A percentile compares a stretch with the other conserved stretches of the same genome.
Conservation (phyloP, 495 filamentous ascomycete genomes). For the Penicillium longicatenatum region DNA sequence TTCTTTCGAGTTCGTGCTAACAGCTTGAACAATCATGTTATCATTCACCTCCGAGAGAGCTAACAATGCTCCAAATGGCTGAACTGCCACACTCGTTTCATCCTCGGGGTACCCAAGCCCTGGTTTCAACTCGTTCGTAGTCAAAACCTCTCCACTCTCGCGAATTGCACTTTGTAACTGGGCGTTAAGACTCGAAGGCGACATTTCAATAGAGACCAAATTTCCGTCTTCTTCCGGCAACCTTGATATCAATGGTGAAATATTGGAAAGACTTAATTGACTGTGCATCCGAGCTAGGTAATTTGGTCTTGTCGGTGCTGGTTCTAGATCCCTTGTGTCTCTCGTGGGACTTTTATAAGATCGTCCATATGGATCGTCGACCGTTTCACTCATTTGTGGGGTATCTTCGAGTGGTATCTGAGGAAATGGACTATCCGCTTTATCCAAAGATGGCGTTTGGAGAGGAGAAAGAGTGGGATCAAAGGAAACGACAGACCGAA, state of each 20-base stretch:
- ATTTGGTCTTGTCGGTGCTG: not conserved
- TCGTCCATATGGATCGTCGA: conserved; percentile 2
- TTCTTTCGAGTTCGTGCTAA: conserved; percentile 76
- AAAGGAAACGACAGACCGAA: conserved; percentile 28
- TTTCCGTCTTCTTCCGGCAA: not conserved
- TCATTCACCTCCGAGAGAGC: conserved; percentile 64
- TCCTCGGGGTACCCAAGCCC: conserved; percentile 20
- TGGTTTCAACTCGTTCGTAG: not conserved
- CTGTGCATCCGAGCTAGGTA: conserved; percentile 11
- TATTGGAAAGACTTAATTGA: not conserved
- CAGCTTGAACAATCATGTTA: conserved; percentile 65
- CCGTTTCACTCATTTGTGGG: not conserved
- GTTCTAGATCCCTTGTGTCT: not conserved
- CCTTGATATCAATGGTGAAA: not conserved
- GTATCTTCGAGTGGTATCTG: conserved; percentile 24
- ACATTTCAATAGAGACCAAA: not conserved
- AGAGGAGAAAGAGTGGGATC: conserved; percentile 29
- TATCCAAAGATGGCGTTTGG: conserved; percentile 27
- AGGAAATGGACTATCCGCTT: conserved; percentile 22
- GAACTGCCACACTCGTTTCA: conserved; percentile 51
- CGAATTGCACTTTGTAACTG: conserved; percentile 11
- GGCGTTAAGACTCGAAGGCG: not conserved
- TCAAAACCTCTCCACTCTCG: conserved; percentile 15
- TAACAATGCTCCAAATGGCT: conserved; percentile 74
- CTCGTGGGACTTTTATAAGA: not conserved